These are phyloP conservation scores for Cercospora zeae-maydis DNA, from an alignment of 2,329 filamentous ascomycete genomes.

Conservation along the genomic window DNA sequence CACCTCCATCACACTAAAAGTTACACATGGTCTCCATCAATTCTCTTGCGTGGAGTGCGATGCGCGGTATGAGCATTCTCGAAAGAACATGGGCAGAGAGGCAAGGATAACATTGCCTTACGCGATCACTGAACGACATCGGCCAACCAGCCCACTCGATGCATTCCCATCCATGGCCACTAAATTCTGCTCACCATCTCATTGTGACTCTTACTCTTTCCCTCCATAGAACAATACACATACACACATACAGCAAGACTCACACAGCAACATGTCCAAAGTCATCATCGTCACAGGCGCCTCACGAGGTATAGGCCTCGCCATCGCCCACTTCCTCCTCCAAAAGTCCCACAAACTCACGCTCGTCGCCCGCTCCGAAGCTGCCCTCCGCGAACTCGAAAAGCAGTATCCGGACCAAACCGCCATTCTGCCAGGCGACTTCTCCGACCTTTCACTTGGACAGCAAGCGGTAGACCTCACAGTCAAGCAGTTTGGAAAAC, in stretches of 20 bases:
- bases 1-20: neutral
- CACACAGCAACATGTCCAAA: conserved; percentile 33
- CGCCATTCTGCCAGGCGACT: conserved; percentile 56
- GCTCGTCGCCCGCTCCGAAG: conserved; percentile 55
- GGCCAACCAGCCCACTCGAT: neutral
- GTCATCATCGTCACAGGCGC: conserved; percentile 58
- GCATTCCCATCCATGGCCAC: neutral
- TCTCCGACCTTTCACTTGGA: conserved; percentile 53
- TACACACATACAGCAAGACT: neutral
- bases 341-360: conserved; percentile 44
- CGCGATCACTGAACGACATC: neutral
- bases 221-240: neutral
- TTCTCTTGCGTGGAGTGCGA: neutral
- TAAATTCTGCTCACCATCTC: neutral
- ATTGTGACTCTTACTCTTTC: neutral
- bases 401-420: conserved; percentile 52
- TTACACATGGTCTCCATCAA: neutral
- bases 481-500: conserved; percentile 57
- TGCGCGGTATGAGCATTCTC: neutral
- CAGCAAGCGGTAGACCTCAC: conserved; percentile 63
- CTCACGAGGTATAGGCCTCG: conserved; percentile 62
- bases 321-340: conserved; percentile 59
- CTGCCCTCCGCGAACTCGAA: conserved; percentile 54
- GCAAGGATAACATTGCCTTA: neutral
- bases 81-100: neutral